Evolutionary conservation across 2,329 filamentous ascomycete genomes (phyloP).

Genomic region (Mycosphaerella sp.): DNA sequence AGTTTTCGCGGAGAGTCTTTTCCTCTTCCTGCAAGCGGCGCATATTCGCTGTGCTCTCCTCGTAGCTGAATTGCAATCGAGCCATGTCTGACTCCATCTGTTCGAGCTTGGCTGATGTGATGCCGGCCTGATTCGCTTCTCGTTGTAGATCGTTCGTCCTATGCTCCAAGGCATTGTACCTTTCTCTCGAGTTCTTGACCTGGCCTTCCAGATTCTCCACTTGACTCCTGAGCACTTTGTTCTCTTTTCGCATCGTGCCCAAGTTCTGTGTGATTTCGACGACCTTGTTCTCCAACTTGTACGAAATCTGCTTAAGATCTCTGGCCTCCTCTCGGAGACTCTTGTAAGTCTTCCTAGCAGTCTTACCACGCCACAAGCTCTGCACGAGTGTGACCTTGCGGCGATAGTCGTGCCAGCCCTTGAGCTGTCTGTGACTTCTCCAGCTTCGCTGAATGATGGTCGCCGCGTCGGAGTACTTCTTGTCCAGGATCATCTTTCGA

Average conservation of each 20-base stretch:
- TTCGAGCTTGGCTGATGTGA: slow-evolving; percentile 80
- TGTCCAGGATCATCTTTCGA: slow-evolving; percentile 88
- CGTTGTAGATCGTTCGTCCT: slow-evolving; percentile 90
- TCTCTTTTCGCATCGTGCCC: slow-evolving; percentile 87
- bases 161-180: slow-evolving; percentile 82
- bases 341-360: slow-evolving; percentile 80
- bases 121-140: slow-evolving; percentile 96
- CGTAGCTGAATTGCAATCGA: slow-evolving; percentile 79
- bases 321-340: slow-evolving; percentile 86
- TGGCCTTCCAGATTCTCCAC: slow-evolving; percentile 95
- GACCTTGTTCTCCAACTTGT: slow-evolving; percentile 99
- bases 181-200: slow-evolving; percentile 90
- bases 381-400: slow-evolving; percentile 85
- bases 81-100: slow-evolving; percentile 95
- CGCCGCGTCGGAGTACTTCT: slow-evolving; percentile 84
- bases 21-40: slow-evolving; percentile 95
- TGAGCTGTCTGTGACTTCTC: slow-evolving; percentile 72
- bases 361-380: slow-evolving; percentile 82
- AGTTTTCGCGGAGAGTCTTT: slow-evolving; percentile 71
- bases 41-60: slow-evolving; percentile 83
- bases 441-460: slow-evolving; percentile 85
- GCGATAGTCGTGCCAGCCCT: slow-evolving; percentile 79
- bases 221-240: slow-evolving; percentile 80
- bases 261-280: slow-evolving; percentile 93
- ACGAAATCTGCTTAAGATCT: slow-evolving; percentile 98